Evolutionary conservation across 345 rosid genomes (phyloP), one percentile per base, ranked within the genome.

Genomic region (Eucalyptus curtisii): DNA sequence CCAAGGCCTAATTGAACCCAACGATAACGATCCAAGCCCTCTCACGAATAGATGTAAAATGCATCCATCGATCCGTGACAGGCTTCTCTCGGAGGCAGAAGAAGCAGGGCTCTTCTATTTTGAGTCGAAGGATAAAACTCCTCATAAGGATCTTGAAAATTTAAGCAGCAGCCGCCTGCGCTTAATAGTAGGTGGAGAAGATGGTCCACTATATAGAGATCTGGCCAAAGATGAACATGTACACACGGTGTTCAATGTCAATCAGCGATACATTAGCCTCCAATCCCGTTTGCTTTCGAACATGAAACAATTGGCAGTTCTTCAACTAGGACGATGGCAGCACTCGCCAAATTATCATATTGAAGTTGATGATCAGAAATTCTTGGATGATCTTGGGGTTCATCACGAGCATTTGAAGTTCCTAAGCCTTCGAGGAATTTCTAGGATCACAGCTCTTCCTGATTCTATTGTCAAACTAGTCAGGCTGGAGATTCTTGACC

Each of bases 251-350:
- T 92, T 92, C 57, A 53, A 53, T 53, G 57, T 53, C 0, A 53
- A 53, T 53, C 25, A 53, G 57, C 57, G 3, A 53, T 89, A 87
- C 88, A 88, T 90, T 44, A 88, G 48, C 19, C 89, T 90, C 3
- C 87, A 5, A 42, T 9, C 3, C 8, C 91, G 49, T 12, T 90
- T 49, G 80, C 86, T 93, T 14, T 40, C 47, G 20, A 92, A 90
- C 49, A 88, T 92, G 89, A 89, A 15, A 64, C 22, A 31, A 8
- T 20, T 92, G 27, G 25, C 8, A 0, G 93, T 92, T 90, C 92
- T 93, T 12, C 89, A 92, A 53, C 53, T 93, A 31, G 95, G 95
- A 40, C 37, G 81, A 86, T 92, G 95, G 94, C 91, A 85, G 68
- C 5, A 86, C 88, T 66, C 89, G 6, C 49, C 47, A 8, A 71